Conservation (phyloP, 768 basidiomycete species). For the Pleurotus giganteus region DNA sequence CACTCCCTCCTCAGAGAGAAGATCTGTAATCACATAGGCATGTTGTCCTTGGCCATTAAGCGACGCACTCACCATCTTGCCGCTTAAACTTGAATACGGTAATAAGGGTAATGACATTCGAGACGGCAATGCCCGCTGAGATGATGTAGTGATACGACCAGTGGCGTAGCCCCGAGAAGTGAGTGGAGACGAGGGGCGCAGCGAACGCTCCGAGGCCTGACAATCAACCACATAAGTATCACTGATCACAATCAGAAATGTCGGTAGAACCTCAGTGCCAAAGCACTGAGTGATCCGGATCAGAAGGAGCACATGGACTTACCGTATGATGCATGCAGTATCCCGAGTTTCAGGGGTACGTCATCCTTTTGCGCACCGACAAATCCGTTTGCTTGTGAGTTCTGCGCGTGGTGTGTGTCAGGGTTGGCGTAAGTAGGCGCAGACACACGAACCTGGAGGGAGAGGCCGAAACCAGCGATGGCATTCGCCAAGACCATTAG, state of each 20-base stretch:
- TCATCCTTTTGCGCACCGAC: slow-evolving; percentile 46
- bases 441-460: slow-evolving; percentile 34
- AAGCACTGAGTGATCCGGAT: background rate
- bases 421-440: background rate
- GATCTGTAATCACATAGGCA: slow-evolving; percentile 8
- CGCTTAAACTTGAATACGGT: slow-evolving; percentile 25
- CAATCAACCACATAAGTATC: background rate
- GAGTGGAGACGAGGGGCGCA: slow-evolving; percentile 64
- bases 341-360: slow-evolving; percentile 46
- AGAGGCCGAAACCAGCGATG: slow-evolving; percentile 49
- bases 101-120: slow-evolving; percentile 27
- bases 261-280: no score
- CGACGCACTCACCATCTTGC: slow-evolving; percentile 23
- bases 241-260: background rate
- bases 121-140: slow-evolving; percentile 49
- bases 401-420: slow-evolving; percentile 24
- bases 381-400: slow-evolving; percentile 53
- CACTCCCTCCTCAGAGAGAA: slow-evolving; percentile 22
- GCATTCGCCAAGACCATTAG: slow-evolving; percentile 42
- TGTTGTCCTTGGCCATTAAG: background rate
- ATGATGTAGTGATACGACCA: slow-evolving; percentile 68
- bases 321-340: slow-evolving; percentile 53
- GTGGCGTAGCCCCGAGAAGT: slow-evolving; percentile 46
- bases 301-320: background rate
- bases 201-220: slow-evolving; percentile 44